A percentile compares a stretch with the other conserved stretches of the same genome.
Evolutionary conservation across 805 yeast species (phyloP).

Genomic region (Sugiyamaella floridensis): DNA sequence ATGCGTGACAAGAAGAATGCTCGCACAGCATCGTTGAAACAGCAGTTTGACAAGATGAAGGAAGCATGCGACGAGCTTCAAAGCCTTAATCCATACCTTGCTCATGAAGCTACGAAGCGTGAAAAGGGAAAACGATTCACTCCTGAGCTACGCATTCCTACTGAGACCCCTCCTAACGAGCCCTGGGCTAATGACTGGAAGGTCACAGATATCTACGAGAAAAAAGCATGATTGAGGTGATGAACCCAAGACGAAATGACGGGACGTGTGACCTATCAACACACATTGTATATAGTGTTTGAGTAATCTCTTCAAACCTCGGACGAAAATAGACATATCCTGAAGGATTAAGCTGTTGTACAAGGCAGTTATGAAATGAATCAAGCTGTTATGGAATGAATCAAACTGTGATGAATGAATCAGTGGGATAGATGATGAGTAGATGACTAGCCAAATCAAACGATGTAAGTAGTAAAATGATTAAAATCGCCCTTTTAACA

Average conservation of each 20-base stretch:
- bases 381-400: too few species aligned
- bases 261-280: not conserved
- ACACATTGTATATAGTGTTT: constrained; percentile 2
- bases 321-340: too few species aligned
- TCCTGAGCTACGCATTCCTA: constrained; percentile 78
- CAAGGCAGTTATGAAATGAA: too few species aligned
- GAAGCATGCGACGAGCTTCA: constrained; percentile 67
- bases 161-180: constrained; percentile 77
- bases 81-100: constrained; percentile 43
- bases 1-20: constrained; percentile 45
- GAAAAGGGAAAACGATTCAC: constrained; percentile 64
- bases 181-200: constrained; percentile 60
- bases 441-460: too few species aligned
- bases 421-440: too few species aligned
- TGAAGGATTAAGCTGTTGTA: too few species aligned
- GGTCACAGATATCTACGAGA: constrained; percentile 13
- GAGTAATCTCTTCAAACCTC: not conserved
- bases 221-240: not conserved
- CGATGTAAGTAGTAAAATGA: too few species aligned
- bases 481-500: too few species aligned
- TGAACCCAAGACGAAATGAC: too few species aligned
- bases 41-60: constrained; percentile 58
- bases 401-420: too few species aligned
- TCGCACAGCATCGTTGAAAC: constrained; percentile 31
- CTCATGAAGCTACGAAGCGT: constrained; percentile 50